Evolutionary conservation across 441 rosid genomes (phyloP).

Genomic region (Lepidium campestre): DNA sequence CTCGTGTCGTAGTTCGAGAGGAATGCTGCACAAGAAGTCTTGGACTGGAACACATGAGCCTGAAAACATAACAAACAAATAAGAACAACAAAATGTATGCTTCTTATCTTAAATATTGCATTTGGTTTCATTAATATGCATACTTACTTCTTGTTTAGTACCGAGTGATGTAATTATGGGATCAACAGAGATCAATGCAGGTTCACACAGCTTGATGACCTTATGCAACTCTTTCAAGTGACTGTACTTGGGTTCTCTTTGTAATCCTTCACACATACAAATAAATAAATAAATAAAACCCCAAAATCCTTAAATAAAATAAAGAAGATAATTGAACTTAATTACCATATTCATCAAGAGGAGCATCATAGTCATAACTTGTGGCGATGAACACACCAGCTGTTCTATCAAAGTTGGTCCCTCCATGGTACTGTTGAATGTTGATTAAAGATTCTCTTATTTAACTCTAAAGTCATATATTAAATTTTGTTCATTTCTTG

Average conservation of each 20-base stretch:
- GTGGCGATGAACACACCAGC: constrained; percentile 32
- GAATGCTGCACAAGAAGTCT: constrained; percentile 50
- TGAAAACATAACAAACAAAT: not conserved
- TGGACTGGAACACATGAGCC: constrained; percentile 42
- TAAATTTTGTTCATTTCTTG: not conserved
- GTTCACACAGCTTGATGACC: constrained; percentile 53
- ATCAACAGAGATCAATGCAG: constrained; percentile 43
- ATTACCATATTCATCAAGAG: constrained; percentile 31
- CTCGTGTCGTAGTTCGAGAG: constrained; percentile 41
- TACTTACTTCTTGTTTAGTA: constrained; percentile 39
- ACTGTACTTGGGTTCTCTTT: constrained; percentile 51
- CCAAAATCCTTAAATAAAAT: too few relatives aligned
- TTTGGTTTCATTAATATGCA: not conserved
- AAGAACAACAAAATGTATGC: not conserved
- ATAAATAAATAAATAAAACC: not conserved
- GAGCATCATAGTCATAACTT: constrained; percentile 24
- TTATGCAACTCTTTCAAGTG: constrained; percentile 51
- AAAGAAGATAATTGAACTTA: too few relatives aligned
- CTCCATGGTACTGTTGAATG: constrained; percentile 29
- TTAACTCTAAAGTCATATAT: not conserved
- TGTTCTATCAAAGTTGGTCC: constrained; percentile 29
- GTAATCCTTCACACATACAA: constrained; percentile 31
- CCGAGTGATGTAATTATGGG: constrained; percentile 43
- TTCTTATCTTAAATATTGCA: not conserved
- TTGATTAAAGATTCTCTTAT: not conserved